These are phyloP conservation scores for Mycosarcoma maydis DNA, from an alignment of 1,284 basidiomycete species.

Conservation along the genomic window DNA sequence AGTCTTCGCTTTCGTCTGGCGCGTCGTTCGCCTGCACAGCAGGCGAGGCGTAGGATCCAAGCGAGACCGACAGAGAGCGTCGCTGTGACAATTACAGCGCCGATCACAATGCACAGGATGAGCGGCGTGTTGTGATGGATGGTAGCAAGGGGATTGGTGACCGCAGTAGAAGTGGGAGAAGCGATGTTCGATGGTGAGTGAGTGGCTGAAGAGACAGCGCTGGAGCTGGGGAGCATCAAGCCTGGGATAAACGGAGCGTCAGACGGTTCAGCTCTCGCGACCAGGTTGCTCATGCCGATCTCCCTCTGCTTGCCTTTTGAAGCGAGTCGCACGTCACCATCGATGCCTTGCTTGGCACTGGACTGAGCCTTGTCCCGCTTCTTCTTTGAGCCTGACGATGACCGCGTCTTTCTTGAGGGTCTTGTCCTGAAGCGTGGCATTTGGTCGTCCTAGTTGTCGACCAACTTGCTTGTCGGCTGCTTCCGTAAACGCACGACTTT, in stretches of 20 bases:
- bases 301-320: constrained; percentile 18
- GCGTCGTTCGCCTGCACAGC: constrained; percentile 25
- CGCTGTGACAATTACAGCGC: constrained; percentile 35
- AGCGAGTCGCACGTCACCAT: neutral
- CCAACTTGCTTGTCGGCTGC: neutral
- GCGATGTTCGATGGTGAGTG: neutral
- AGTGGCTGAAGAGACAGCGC: neutral
- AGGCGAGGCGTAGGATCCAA: constrained; percentile 40
- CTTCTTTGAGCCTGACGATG: constrained; percentile 1
- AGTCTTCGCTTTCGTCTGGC: constrained; percentile 23
- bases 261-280: constrained; percentile 1
- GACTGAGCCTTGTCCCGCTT: neutral
- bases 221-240: constrained; percentile 2
- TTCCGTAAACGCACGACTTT: constrained; percentile 20
- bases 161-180: constrained; percentile 8
- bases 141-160: constrained; percentile 12
- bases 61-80: constrained; percentile 42
- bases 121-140: constrained; percentile 46
- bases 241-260: constrained; percentile 8
- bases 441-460: neutral
- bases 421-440: constrained; percentile 21
- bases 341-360: neutral
- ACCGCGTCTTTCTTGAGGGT: constrained; percentile 2
- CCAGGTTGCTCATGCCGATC: neutral
- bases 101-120: constrained; percentile 45